Percentiles rank a stretch among this genome's conserved stretches.
These are phyloP conservation scores for Colletotrichum navitas DNA, from an alignment of 2,329 filamentous ascomycete genomes.

Conservation along the genomic window DNA sequence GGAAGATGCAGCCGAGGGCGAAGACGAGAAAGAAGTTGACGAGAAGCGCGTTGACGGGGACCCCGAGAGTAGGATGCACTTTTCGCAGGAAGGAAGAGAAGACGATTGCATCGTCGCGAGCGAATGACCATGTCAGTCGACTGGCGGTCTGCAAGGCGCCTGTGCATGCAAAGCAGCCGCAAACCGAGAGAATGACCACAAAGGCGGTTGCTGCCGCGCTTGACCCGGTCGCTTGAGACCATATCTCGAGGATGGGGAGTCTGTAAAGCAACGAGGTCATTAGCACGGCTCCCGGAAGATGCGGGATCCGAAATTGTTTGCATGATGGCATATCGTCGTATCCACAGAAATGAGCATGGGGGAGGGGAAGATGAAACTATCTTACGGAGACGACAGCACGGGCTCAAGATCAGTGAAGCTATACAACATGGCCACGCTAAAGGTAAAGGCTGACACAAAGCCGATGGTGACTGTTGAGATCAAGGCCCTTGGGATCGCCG, in stretches of 20 bases:
- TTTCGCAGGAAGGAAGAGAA: constrained; percentile 16
- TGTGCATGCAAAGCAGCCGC: constrained; percentile 35
- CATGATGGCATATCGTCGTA: no score
- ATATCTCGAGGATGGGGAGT: constrained; percentile 31
- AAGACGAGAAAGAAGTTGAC: constrained; percentile 10
- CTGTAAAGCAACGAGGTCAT: neutral
- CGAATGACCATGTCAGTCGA: constrained; percentile 36
- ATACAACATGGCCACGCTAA: constrained; percentile 49
- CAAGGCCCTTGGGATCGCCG: constrained; percentile 50
- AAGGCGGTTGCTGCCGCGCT: constrained; percentile 17
- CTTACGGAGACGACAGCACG: constrained; percentile 30
- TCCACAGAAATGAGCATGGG: neutral
- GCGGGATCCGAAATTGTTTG: neutral
- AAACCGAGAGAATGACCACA: neutral
- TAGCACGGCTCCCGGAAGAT: neutral
- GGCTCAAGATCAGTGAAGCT: constrained; percentile 44
- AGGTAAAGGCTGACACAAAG: constrained; percentile 50
- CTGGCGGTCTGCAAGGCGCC: constrained; percentile 34
- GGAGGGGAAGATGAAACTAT: neutral
- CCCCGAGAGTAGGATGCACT: constrained; percentile 1
- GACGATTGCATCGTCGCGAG: constrained; percentile 30
- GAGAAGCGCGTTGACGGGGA: constrained; percentile 29
- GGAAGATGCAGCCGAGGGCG: constrained; percentile 27
- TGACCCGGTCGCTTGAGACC: constrained; percentile 22
- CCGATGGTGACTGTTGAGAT: constrained; percentile 50